Base-by-base conservation (phyloP, 2,329 filamentous ascomycete genomes). In the Fusarium acutatum region DNA sequence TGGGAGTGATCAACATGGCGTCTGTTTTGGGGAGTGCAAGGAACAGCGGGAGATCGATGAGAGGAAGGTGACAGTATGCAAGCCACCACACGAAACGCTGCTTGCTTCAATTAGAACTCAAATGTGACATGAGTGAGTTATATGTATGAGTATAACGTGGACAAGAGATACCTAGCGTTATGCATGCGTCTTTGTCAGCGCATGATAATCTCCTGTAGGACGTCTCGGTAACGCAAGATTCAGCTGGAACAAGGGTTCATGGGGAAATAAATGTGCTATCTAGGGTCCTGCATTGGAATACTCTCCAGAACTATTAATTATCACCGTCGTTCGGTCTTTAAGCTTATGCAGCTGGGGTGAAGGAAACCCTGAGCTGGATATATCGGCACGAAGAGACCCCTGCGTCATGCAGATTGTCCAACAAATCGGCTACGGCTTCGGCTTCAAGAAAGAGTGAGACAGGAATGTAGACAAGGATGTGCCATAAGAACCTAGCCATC, bases 1-100 rank as follows among this genome's bases (percentile, higher is more conserved):
- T 60, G 35, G 44, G 24, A 13, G 56, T 56, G n/a, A 77, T 43
- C 24, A 63, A 63, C 74, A 75, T 77, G 15, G 20, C 50, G n/a
- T 10, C 53, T 37, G 17, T 18, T 22, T 30, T 38, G 22, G 18
- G 18, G 15, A 49, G 26, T 14, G 24, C 14, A 32, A 30, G 15
- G 13, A 26, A 35, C 32, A 12, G 18, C 20, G 14, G 15, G 35
- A 60, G 34, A 22, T 7, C 9, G 9, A 38, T 18, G 12, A 17
- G 17, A 14, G 32, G 26, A 54, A 67, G 44, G 24, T 28, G 10
- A 24, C 5, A 47, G 4, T 30, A 35, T 56, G 40, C 28, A 47
- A 40, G 13, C 28, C 17, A 20, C 20, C 34, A 56, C 47, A 65
- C 38, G 34, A 52, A 64, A 54, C 43, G 30, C 17, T 35, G 12